Conservation (phyloP, 495 filamentous ascomycete species). For the Parathielavia hyrcaniae region DNA sequence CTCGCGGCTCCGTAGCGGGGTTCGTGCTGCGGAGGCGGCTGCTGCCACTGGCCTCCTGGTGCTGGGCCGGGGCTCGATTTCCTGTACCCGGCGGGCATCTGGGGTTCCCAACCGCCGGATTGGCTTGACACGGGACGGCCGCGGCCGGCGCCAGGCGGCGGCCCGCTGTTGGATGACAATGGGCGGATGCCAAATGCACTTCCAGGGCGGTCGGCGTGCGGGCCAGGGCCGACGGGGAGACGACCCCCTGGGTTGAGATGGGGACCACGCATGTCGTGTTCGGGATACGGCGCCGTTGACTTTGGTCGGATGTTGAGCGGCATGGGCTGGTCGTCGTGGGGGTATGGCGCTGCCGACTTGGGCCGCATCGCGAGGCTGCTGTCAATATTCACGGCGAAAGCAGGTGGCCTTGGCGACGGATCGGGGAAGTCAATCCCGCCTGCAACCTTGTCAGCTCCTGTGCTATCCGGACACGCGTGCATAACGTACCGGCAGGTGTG, state of each 20-base stretch:
- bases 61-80: slow-evolving; percentile 36
- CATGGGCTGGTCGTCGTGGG: slow-evolving; percentile 33
- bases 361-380: slow-evolving; percentile 38
- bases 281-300: slow-evolving; percentile 48
- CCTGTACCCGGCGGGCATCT: slow-evolving; percentile 38
- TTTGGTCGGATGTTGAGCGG: slow-evolving; percentile 33
- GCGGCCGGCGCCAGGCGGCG: slow-evolving; percentile 15
- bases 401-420: slow-evolving; percentile 48
- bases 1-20: slow-evolving; percentile 8
- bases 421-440: slow-evolving; percentile 63
- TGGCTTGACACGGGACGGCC: slow-evolving; percentile 28
- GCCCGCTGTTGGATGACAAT: slow-evolving; percentile 24
- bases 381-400: slow-evolving; percentile 40
- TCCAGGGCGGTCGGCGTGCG: slow-evolving; percentile 51
- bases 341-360: slow-evolving; percentile 57
- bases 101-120: slow-evolving; percentile 41
- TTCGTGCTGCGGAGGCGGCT: slow-evolving; percentile 19
- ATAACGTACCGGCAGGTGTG: slow-evolving; percentile 16
- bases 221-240: slow-evolving; percentile 34
- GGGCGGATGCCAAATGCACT: slow-evolving; percentile 63
- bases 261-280: slow-evolving; percentile 41
- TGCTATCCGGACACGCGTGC: background rate
- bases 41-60: slow-evolving; percentile 16
- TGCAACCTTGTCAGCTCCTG: slow-evolving; percentile 30
- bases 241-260: slow-evolving; percentile 36